Percentiles rank a stretch among this genome's conserved stretches.
These are phyloP conservation scores for Aspergillus tubingensis DNA, from an alignment of 2,329 filamentous ascomycete species.

Conservation along the genomic window DNA sequence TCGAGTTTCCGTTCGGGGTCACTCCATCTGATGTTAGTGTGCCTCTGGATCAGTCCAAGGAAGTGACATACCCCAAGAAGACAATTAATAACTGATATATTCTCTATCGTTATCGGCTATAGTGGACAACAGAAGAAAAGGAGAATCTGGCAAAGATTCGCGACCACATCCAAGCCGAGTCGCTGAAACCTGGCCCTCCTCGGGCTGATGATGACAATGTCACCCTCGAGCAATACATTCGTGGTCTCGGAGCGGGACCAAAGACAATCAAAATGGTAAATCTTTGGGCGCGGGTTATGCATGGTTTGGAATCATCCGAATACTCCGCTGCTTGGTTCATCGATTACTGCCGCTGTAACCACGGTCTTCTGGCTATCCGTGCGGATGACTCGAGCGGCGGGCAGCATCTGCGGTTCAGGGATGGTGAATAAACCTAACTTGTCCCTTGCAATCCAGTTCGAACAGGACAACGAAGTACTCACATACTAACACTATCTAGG, in stretches of 20 bases:
- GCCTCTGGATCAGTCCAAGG: too few relatives aligned
- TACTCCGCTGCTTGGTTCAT: slow-evolving; percentile 43
- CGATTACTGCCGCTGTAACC: slow-evolving; percentile 42
- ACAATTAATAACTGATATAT: too few relatives aligned
- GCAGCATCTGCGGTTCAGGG: slow-evolving; percentile 37
- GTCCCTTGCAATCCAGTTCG: background rate
- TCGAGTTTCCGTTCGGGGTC: slow-evolving; percentile 36
- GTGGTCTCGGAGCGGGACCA: slow-evolving; percentile 32
- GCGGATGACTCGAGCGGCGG: slow-evolving; percentile 41
- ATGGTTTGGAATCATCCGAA: slow-evolving; percentile 40
- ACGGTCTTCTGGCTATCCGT: slow-evolving; percentile 37
- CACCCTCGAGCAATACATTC: slow-evolving; percentile 39
- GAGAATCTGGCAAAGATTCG: slow-evolving; percentile 36
- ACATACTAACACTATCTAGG: background rate
- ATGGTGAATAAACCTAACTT: slow-evolving; percentile 11
- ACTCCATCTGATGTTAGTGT: slow-evolving; percentile 19
- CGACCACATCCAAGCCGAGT: slow-evolving; percentile 40
- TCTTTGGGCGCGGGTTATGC: slow-evolving; percentile 42
- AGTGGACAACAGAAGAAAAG: slow-evolving; percentile 38
- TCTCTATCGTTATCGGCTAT: background rate
- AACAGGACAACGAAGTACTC: too few relatives aligned
- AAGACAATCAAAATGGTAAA: slow-evolving; percentile 40
- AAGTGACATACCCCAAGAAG: background rate
- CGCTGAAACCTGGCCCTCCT: slow-evolving; percentile 26
- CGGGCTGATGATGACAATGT: slow-evolving; percentile 34